Percentiles rank a stretch among this genome's conserved stretches.
phyloP scores from a whole-genome alignment of 2,329 filamentous ascomycete genomes.

The Stachybotrys echinatus region DNA sequence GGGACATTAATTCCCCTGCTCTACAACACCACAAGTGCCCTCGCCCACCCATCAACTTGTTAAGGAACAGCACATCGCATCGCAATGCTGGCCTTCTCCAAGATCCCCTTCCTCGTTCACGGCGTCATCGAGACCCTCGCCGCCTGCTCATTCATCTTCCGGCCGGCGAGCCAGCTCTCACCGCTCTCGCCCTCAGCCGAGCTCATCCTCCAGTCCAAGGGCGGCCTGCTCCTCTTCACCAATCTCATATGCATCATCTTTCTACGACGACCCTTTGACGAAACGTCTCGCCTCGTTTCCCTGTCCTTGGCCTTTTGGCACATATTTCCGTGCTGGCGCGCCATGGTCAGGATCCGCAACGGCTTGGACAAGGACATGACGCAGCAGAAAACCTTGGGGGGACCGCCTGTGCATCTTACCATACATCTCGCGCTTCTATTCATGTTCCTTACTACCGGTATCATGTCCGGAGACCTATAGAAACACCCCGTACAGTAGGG shows the following conservation, averaged over 20 bases:
- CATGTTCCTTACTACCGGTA: slow-evolving; percentile 23
- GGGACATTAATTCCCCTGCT: too few relatives aligned
- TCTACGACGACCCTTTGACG: slow-evolving; percentile 22
- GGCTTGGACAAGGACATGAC: slow-evolving; percentile 8
- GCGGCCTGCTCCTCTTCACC: slow-evolving; percentile 39
- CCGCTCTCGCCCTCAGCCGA: slow-evolving; percentile 30
- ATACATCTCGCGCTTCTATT: slow-evolving; percentile 33
- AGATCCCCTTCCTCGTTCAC: slow-evolving; percentile 31
- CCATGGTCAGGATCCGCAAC: slow-evolving; percentile 26
- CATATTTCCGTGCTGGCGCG: slow-evolving; percentile 40
- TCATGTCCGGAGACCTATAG: slow-evolving; percentile 8
- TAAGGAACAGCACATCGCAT: background rate
- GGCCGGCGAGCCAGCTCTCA: slow-evolving; percentile 35
- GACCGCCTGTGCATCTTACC: slow-evolving; percentile 38
- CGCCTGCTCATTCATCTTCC: slow-evolving; percentile 39
- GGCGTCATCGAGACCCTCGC: slow-evolving; percentile 34
- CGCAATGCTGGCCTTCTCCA: slow-evolving; percentile 8
- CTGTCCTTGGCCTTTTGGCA: slow-evolving; percentile 43
- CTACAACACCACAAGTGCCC: too few relatives aligned
- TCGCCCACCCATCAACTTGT: background rate
- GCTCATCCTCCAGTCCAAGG: slow-evolving; percentile 41
- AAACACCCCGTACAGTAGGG: slow-evolving; percentile 5
- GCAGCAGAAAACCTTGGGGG: slow-evolving; percentile 31
- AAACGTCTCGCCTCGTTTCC: slow-evolving; percentile 26
- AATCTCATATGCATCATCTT: slow-evolving; percentile 37